Evolutionary conservation across 2,329 filamentous ascomycete genomes (phyloP), one percentile per base, ranked within the genome.

Genomic region (Botrytis porri): DNA sequence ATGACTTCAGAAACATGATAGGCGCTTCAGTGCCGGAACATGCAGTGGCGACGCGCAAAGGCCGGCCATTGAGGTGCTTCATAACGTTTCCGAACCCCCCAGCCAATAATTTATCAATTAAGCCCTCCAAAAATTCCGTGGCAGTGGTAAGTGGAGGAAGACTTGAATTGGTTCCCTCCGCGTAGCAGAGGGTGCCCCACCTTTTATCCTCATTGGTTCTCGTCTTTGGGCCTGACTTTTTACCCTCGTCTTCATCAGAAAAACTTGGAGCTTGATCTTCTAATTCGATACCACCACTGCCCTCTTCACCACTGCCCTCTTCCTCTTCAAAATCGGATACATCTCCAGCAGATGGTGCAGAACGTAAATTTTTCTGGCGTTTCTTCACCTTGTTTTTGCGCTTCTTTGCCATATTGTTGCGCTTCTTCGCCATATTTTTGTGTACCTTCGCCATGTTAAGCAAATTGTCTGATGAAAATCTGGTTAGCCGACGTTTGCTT

Each of bases 21-120:
- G 93, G 93, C 7, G 89, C 89, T 76, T 95, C 93, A 0, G 93
- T 95, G 0, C 93, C 93, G 1, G 92, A 94, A 79, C 92, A 95
- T 84, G 94, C 88, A 0, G 93, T 95, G 0, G 86, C 92, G 39
- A 94, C 83, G 14, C 85, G 82, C 39, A 92, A 76, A 7, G 83
- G 78, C 10, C 83, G 79, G 3, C 78, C 78, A 14, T 80, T 77
- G 1, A 85, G 75, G 25, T 54, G 66, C 7, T 64, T n/a, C 4
- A 51, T 32, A 43, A 69, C 54, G 12, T 60, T 8, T 43, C n/a
- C 10, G 18, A 66, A 66, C 29, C 64, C 64, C 6, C 7, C 29
- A 9, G 1, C 5, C 12, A 64, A 29, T 35, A 71, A 35, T n/a
- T 54, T 54, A 6, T 45, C 18, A 51, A 51, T 5, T 2, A 71